Base-by-base conservation (phyloP, 2,329 filamentous ascomycete genomes). In the Colletotrichum abscissum region DNA sequence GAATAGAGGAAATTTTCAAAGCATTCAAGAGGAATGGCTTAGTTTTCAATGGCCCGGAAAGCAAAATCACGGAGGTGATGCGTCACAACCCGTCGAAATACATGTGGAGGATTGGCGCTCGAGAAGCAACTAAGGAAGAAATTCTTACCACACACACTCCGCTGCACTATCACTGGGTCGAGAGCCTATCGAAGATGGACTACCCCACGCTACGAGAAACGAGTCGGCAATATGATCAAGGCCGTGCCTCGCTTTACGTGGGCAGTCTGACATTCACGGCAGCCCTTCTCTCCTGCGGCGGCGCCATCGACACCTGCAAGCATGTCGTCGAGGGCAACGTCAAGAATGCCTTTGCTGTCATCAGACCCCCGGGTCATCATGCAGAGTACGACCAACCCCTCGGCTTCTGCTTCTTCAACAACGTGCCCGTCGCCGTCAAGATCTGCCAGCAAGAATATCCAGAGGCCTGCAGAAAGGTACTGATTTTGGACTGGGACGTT, bases 331-430 rank as follows among this genome's bases (percentile, higher is more conserved):
- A 89, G 3, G 93, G 94, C 4, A 89, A 91, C 70, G 93, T 98
- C 65, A 98, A 97, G 82, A 99, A 99, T 79, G 95, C 94, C 0
- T 97, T 99, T 80, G 97, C 97, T 1, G 93, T 99, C 49, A 98
- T 99, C 78, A 91, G 97, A 16, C 97, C 97, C 2, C 97, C 97
- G 0, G 97, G 97, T 0, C 97, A 99, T 79, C 97, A 99, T 82
- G 97, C 97, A 1, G 97, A 99, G 80, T 92, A 91, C 71, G 89
- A 97, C 78, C 88, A 92, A 46, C 90, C 96, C 1, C 97, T 98
- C 89, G 97, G 97, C 0, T 99, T 99, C 80, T 99, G 97, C 81
- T 90, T 98, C 72, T 98, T 98, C 85, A 98, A 99, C 85, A 99
- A 99, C 79, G 97, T 98, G 3, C 95, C 94, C 24, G 93, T 99